Conservation (phyloP, 1,284 basidiomycete species). For the Amylostereum chailletii region DNA sequence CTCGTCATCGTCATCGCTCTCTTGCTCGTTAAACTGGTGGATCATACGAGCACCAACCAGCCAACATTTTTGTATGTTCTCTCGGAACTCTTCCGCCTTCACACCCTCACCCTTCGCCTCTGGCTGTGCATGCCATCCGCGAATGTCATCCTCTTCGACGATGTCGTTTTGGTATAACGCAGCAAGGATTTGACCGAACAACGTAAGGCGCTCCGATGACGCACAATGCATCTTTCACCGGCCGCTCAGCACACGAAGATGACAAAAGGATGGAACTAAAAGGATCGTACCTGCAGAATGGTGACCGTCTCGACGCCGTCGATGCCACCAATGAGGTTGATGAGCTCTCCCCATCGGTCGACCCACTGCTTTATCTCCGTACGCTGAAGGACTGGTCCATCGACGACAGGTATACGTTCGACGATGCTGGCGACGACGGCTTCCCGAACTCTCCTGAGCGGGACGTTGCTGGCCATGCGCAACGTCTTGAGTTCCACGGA, state of each 20-base stretch:
- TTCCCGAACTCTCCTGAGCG: constrained; percentile 68
- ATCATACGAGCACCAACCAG: constrained; percentile 65
- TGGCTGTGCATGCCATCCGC: constrained; percentile 54
- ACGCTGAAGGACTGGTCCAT: constrained; percentile 44
- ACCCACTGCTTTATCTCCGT: constrained; percentile 52
- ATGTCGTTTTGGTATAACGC: constrained; percentile 70
- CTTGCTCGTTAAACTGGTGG: constrained; percentile 69
- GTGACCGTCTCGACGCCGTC: constrained; percentile 68
- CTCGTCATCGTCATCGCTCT: constrained; percentile 45
- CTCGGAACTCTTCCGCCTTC: constrained; percentile 29
- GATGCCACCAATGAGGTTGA: constrained; percentile 67
- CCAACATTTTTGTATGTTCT: constrained; percentile 64
- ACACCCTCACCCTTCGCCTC: constrained; percentile 40
- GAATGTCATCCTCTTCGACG: constrained; percentile 74
- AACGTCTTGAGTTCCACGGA: constrained; percentile 90
- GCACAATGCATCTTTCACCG: constrained; percentile 50
- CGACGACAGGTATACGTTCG: constrained; percentile 51
- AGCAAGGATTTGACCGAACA: constrained; percentile 72
- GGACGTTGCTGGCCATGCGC: constrained; percentile 89
- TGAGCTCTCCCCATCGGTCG: constrained; percentile 62
- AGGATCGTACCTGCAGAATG: constrained; percentile 51
- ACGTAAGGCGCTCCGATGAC: constrained; percentile 43
- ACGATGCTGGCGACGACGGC: constrained; percentile 72
- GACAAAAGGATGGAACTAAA: constrained; percentile 1
- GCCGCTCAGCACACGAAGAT: background rate